phyloP scores from a whole-genome alignment of 768 basidiomycete species.

The Daedalea quercina region DNA sequence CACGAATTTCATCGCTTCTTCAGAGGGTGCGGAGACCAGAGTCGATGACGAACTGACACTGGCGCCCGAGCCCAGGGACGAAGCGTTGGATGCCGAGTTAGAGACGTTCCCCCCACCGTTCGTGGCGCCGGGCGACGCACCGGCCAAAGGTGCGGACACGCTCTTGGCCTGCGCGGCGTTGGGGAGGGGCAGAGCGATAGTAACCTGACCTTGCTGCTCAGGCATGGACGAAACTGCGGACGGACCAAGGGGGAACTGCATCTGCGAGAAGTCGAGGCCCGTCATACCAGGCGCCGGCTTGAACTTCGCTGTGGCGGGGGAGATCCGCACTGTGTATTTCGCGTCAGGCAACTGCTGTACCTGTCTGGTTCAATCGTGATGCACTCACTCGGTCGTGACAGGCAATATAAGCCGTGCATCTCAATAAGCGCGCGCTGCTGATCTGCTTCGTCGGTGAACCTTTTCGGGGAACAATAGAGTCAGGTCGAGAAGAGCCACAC shows the following conservation, averaged over 20 bases:
- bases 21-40: conserved; percentile 40
- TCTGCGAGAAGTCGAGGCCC: conserved; percentile 31
- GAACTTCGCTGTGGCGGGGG: conserved; percentile 83
- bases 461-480: conserved; percentile 24
- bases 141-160: conserved; percentile 65
- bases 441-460: conserved; percentile 84
- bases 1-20: conserved; percentile 44
- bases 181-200: conserved; percentile 44
- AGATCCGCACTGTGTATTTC: conserved; percentile 70
- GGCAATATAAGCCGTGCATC: conserved; percentile 88
- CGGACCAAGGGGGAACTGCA: conserved; percentile 34
- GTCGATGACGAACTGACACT: conserved; percentile 47
- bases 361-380: not conserved
- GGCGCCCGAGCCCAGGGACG: conserved; percentile 26
- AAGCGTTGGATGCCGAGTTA: conserved; percentile 36
- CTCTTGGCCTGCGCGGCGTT: conserved; percentile 46
- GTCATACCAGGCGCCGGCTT: conserved; percentile 47
- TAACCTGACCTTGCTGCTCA: conserved; percentile 31
- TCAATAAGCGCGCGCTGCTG: conserved; percentile 86
- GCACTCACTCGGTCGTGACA: conserved; percentile 78
- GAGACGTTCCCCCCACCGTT: conserved; percentile 15
- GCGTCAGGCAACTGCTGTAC: conserved; percentile 11
- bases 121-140: conserved; percentile 20
- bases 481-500: not conserved
- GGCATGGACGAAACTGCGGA: conserved; percentile 18